A percentile compares a stretch with the other conserved stretches of the same genome.
These are phyloP conservation scores for Crepidotus sp. DNA, from an alignment of 1,284 basidiomycete species.

Conservation along the genomic window DNA sequence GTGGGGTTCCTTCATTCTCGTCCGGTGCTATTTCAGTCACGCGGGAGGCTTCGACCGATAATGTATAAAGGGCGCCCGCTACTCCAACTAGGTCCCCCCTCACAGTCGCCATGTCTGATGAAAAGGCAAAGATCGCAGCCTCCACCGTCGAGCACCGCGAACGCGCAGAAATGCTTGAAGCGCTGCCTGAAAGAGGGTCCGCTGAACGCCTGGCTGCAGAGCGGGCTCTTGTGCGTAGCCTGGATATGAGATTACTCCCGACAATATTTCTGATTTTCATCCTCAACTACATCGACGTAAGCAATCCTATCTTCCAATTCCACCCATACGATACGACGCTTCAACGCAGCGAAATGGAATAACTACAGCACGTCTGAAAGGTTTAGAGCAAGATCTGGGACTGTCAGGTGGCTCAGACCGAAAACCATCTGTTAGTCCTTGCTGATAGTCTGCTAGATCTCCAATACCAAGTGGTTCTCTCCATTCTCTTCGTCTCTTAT, in stretches of 20 bases:
- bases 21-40: neutral
- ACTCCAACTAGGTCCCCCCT: neutral
- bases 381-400: slow-evolving; percentile 18
- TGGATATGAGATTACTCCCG: slow-evolving; percentile 52
- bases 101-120: neutral
- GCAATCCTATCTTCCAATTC: slow-evolving; percentile 15
- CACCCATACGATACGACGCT: neutral
- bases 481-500: slow-evolving; percentile 54
- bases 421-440: neutral
- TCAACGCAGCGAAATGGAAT: slow-evolving; percentile 17
- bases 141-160: slow-evolving; percentile 2
- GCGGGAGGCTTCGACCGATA: neutral
- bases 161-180: neutral
- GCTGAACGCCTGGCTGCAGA: slow-evolving; percentile 24
- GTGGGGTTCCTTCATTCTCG: neutral
- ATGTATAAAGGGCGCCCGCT: neutral
- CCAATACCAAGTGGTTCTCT: slow-evolving; percentile 36
- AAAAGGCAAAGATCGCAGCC: neutral
- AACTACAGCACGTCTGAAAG: slow-evolving; percentile 19
- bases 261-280: slow-evolving; percentile 55
- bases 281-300: slow-evolving; percentile 64
- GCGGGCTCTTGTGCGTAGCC: slow-evolving; percentile 38
- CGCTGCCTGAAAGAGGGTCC: slow-evolving; percentile 11
- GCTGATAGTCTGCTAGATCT: slow-evolving; percentile 2
- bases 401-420: slow-evolving; percentile 12